Conservation (phyloP, 2,329 filamentous ascomycete genomes). For the Orbilia blumenaviensis region DNA sequence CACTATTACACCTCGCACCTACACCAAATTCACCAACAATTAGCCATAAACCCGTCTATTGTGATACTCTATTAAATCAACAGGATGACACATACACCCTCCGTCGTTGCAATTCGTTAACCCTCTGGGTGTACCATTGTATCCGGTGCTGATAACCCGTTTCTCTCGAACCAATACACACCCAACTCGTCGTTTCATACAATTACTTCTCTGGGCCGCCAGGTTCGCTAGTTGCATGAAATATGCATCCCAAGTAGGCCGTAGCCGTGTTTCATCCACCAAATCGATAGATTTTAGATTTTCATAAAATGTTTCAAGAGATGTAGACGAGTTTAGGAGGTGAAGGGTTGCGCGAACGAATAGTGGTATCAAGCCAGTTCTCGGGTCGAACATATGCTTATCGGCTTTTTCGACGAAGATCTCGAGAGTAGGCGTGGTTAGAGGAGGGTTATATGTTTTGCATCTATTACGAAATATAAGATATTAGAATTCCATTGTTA, state of each 20-base stretch:
- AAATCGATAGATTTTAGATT: slow-evolving; percentile 80
- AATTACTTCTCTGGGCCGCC: slow-evolving; percentile 89
- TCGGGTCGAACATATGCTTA: slow-evolving; percentile 75
- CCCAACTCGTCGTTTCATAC: slow-evolving; percentile 96
- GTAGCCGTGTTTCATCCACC: slow-evolving; percentile 77
- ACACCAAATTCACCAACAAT: slow-evolving; percentile 59
- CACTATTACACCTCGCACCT: slow-evolving; percentile 77
- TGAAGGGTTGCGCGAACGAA: slow-evolving; percentile 83
- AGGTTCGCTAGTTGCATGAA: slow-evolving; percentile 97
- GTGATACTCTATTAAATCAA: slow-evolving; percentile 51
- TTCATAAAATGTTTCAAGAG: slow-evolving; percentile 74
- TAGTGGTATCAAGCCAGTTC: slow-evolving; percentile 74
- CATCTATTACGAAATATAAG: slow-evolving; percentile 7
- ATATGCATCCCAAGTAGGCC: slow-evolving; percentile 94
- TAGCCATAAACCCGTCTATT: background rate
- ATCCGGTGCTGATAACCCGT: slow-evolving; percentile 91
- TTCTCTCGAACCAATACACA: slow-evolving; percentile 88
- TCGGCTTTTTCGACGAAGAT: slow-evolving; percentile 72
- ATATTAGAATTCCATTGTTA: background rate
- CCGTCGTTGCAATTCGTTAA: slow-evolving; percentile 91
- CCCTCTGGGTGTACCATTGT: slow-evolving; percentile 94
- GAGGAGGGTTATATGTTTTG: slow-evolving; percentile 56
- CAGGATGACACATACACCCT: slow-evolving; percentile 70
- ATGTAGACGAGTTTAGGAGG: slow-evolving; percentile 82
- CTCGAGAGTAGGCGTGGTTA: slow-evolving; percentile 63